Conservation (phyloP, 2,329 filamentous ascomycete genomes). For the Trichoderma oligosporum region DNA sequence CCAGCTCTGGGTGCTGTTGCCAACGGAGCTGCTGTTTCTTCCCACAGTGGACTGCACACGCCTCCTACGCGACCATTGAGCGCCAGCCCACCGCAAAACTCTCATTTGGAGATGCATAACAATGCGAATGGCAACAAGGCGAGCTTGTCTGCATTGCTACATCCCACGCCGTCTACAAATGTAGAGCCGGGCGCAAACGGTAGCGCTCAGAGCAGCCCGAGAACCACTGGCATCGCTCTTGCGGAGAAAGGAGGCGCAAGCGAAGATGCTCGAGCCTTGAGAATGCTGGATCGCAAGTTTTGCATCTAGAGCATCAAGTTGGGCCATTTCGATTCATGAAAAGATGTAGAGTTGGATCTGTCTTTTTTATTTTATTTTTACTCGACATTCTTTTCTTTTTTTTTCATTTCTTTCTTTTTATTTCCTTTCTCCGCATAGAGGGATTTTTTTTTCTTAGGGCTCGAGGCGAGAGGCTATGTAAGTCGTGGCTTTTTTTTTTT, state of each 20-base stretch:
- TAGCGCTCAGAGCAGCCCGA: constrained; percentile 42
- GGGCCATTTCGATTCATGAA: neutral
- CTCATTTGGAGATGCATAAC: constrained; percentile 35
- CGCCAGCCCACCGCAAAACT: constrained; percentile 46
- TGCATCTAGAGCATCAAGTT: constrained; percentile 30
- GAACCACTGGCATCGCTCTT: constrained; percentile 26
- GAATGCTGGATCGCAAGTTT: constrained; percentile 62
- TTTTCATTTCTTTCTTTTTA: neutral
- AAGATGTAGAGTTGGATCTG: neutral
- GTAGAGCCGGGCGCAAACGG: constrained; percentile 43
- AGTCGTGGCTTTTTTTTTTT: neutral
- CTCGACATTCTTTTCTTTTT: neutral
- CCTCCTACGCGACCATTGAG: constrained; percentile 47
- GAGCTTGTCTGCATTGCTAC: constrained; percentile 49
- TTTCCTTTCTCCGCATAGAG: neutral
- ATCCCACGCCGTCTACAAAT: constrained; percentile 44
- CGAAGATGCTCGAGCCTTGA: constrained; percentile 62
- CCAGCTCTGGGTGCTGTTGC: constrained; percentile 39
- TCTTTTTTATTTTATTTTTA: neutral
- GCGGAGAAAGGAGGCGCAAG: constrained; percentile 44
- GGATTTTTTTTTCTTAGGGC: too few relatives aligned
- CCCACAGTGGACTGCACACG: constrained; percentile 35
- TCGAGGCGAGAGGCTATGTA: neutral
- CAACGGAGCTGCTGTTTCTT: constrained; percentile 27
- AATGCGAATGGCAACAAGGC: constrained; percentile 36